These are phyloP conservation scores for Musa troglodytarum DNA, from an alignment of 176 grass and related monocot species.

Conservation along the genomic window DNA sequence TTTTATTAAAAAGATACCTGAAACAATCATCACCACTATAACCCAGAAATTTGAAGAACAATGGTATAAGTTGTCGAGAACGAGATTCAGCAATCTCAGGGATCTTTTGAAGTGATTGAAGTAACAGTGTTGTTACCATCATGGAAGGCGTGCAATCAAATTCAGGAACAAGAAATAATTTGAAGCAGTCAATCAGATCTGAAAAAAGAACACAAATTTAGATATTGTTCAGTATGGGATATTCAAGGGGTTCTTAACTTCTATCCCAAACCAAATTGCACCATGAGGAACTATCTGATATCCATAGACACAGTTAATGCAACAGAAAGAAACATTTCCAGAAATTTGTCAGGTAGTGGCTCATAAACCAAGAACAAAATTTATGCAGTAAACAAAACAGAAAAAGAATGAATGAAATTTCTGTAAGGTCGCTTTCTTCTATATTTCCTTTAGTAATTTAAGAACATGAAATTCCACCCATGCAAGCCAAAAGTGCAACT, in stretches of 20 bases:
- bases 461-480: background rate
- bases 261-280: background rate
- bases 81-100: conserved; percentile 80
- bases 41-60: conserved; percentile 89
- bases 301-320: background rate
- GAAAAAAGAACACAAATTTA: conserved; percentile 15
- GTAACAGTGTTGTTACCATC: conserved; percentile 48
- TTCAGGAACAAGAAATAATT: conserved; percentile 40
- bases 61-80: conserved; percentile 74
- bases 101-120: conserved; percentile 76
- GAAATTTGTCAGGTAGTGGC: background rate
- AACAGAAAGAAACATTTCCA: background rate
- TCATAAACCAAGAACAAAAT: background rate
- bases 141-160: conserved; percentile 58
- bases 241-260: background rate
- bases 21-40: conserved; percentile 39
- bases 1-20: conserved; percentile 45
- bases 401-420: background rate
- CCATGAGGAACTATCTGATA: background rate
- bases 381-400: background rate
- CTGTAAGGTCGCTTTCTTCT: background rate
- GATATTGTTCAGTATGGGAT: background rate
- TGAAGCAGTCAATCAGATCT: conserved; percentile 64
- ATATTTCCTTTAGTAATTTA: background rate
- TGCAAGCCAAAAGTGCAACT: background rate